Conservation (phyloP, 306 rosid genomes). For the Trifolium subterraneum region DNA sequence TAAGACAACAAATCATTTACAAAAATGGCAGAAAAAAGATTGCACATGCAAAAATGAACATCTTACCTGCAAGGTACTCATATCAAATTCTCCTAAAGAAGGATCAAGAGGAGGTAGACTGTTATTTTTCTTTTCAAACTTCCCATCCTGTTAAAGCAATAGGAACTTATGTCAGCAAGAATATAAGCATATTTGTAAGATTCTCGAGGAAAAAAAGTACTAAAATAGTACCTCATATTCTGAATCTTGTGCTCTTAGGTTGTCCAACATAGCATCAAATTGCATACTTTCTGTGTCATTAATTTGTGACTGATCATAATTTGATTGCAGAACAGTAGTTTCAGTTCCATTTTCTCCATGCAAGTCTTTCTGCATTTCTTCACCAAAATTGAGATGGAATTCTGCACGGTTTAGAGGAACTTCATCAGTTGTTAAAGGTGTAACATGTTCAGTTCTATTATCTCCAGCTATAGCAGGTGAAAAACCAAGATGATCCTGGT, state of each 20-base stretch:
- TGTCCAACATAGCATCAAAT: slow-evolving; percentile 63
- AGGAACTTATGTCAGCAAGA: slow-evolving; percentile 29
- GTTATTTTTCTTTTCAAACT: slow-evolving; percentile 56
- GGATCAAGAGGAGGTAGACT: slow-evolving; percentile 60
- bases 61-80: slow-evolving; percentile 74
- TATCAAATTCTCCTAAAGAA: slow-evolving; percentile 66
- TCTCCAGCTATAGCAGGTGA: slow-evolving; percentile 54
- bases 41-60: slow-evolving; percentile 4
- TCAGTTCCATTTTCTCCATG: slow-evolving; percentile 50
- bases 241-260: slow-evolving; percentile 55
- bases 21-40: background rate
- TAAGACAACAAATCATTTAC: background rate
- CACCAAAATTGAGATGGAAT: slow-evolving; percentile 57
- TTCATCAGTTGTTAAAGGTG: slow-evolving; percentile 61
- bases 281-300: slow-evolving; percentile 69
- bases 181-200: slow-evolving; percentile 40
- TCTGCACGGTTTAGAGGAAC: slow-evolving; percentile 53
- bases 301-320: slow-evolving; percentile 51
- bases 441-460: slow-evolving; percentile 55
- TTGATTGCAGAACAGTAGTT: slow-evolving; percentile 46
- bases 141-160: slow-evolving; percentile 58
- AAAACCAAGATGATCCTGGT: slow-evolving; percentile 76
- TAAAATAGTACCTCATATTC: slow-evolving; percentile 58
- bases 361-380: slow-evolving; percentile 51
- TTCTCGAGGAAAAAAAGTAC: slow-evolving; percentile 16